phyloP scores from a whole-genome alignment of 805 yeast genomes.

The Saturnispora saitoi region DNA sequence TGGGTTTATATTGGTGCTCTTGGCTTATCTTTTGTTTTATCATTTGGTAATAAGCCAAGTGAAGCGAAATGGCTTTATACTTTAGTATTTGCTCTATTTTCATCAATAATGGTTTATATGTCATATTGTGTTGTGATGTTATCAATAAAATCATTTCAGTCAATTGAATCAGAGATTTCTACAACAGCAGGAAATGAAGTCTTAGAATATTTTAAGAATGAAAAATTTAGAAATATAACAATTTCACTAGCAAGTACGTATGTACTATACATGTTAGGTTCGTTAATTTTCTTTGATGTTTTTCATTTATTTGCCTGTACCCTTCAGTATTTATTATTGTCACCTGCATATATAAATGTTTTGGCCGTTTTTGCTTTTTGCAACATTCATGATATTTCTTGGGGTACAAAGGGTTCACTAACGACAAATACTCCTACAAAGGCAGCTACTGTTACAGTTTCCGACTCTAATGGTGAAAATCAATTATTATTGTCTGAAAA shows the following conservation, averaged over 20 bases:
- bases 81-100: constrained; percentile 64
- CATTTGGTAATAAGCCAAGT: constrained; percentile 89
- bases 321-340: constrained; percentile 67
- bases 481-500: constrained; percentile 24
- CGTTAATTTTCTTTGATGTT: constrained; percentile 76
- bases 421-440: constrained; percentile 52
- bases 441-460: constrained; percentile 33
- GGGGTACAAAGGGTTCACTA: constrained; percentile 92
- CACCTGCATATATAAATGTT: constrained; percentile 86
- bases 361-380: constrained; percentile 90
- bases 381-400: constrained; percentile 88
- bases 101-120: constrained; percentile 78
- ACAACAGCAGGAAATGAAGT: constrained; percentile 24
- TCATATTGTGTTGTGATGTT: constrained; percentile 66
- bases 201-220: constrained; percentile 44
- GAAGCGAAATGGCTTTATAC: constrained; percentile 75
- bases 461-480: constrained; percentile 12
- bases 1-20: constrained; percentile 79
- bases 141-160: constrained; percentile 48
- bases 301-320: constrained; percentile 86
- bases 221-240: constrained; percentile 74
- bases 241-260: constrained; percentile 80
- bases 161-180: constrained; percentile 35
- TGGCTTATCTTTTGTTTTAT: constrained; percentile 73
- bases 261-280: constrained; percentile 64